Evolutionary conservation across 169 alveolate species (phyloP).

Genomic region (Blepharisma undulans): DNA sequence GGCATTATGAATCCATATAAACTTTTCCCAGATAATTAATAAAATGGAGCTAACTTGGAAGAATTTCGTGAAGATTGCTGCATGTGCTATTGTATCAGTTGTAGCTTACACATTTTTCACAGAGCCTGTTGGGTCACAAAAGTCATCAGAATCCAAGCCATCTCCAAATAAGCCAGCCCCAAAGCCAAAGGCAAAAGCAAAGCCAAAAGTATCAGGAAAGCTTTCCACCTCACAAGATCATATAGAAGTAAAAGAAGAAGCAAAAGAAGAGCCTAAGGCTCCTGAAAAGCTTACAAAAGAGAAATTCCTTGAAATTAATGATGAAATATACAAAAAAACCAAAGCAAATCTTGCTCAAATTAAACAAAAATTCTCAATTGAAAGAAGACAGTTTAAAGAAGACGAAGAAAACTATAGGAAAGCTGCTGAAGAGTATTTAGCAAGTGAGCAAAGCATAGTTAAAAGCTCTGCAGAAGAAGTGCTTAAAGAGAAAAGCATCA

Average conservation of each 20-base stretch:
- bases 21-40: conserved; percentile 20
- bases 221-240: background rate
- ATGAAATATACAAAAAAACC: background rate
- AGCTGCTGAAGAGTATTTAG: background rate
- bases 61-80: background rate
- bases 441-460: background rate
- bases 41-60: background rate
- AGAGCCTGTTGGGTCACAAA: background rate
- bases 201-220: background rate
- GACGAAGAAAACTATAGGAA: background rate
- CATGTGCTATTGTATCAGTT: background rate
- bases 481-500: background rate
- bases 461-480: background rate
- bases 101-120: background rate
- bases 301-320: background rate
- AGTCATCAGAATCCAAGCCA: background rate
- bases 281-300: background rate
- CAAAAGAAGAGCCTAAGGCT: background rate
- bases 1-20: conserved; percentile 84
- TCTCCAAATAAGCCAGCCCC: background rate
- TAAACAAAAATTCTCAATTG: background rate
- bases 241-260: background rate
- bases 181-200: background rate
- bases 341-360: background rate
- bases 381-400: background rate